Percentiles rank a stretch among this genome's conserved stretches.
Conservation (phyloP, 1,284 basidiomycete genomes). For the Malassezia cuniculi region DNA sequence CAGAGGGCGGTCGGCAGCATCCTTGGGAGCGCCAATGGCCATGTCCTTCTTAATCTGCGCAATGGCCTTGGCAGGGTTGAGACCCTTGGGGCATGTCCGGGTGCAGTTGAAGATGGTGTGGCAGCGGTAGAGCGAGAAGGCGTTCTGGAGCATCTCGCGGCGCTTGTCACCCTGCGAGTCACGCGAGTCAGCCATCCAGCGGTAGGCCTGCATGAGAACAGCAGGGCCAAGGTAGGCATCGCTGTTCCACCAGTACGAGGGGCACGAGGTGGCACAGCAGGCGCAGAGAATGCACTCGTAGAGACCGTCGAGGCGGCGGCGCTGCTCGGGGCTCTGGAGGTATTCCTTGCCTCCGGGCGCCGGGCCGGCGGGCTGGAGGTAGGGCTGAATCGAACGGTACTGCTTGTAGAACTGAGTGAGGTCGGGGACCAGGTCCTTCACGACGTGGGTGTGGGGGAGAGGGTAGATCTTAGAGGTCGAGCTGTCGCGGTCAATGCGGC, state of each 20-base stretch:
- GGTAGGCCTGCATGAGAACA: constrained; percentile 66
- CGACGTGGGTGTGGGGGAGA: constrained; percentile 97
- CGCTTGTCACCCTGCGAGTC: constrained; percentile 69
- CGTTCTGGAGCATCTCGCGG: constrained; percentile 85
- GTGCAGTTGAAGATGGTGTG: constrained; percentile 90
- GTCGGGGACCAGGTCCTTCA: constrained; percentile 88
- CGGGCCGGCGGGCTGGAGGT: constrained; percentile 38
- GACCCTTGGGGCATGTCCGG: constrained; percentile 85
- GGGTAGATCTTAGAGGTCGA: constrained; percentile 81
- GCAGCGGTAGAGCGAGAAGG: constrained; percentile 69
- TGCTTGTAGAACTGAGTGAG: constrained; percentile 93
- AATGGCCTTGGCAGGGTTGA: constrained; percentile 53
- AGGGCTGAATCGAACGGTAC: constrained; percentile 87
- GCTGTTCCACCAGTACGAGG: constrained; percentile 96
- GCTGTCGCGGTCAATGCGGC: constrained; percentile 71
- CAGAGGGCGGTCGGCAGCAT: constrained; percentile 28
- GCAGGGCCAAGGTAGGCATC: constrained; percentile 96
- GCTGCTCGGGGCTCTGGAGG: constrained; percentile 78
- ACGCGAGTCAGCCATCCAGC: constrained; percentile 95
- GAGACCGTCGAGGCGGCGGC: constrained; percentile 88
- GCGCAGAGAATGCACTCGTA: constrained; percentile 57
- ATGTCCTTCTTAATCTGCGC: constrained; percentile 44
- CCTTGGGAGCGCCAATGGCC: constrained; percentile 32
- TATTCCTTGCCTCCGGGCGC: constrained; percentile 54
- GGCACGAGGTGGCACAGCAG: constrained; percentile 83